phyloP scores from a whole-genome alignment of 371 early-diverging fungal genomes.

The Mucor plumbeus region DNA sequence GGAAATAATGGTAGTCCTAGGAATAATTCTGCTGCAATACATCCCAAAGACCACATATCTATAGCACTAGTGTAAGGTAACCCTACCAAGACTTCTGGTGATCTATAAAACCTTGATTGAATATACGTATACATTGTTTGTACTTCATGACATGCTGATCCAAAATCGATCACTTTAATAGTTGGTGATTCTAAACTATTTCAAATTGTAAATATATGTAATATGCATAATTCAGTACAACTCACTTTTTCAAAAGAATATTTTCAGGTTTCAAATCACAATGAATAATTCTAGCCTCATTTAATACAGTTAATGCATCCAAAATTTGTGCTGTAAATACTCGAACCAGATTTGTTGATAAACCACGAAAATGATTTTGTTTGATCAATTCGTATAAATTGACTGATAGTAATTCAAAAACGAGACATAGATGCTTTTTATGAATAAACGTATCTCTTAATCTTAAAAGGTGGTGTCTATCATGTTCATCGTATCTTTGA shows the following conservation, averaged over 20 bases:
- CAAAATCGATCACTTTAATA: constrained; percentile 98
- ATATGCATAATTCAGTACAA: background rate
- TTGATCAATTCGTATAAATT: constrained; percentile 98
- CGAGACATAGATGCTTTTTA: constrained; percentile 93
- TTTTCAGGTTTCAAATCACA: constrained; percentile 99
- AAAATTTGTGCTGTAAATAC: constrained; percentile 85
- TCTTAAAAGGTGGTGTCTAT: constrained; percentile 83
- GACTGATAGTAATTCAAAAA: constrained; percentile 93
- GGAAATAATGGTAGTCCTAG: constrained; percentile 92
- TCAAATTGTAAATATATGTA: background rate
- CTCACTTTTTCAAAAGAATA: constrained; percentile 73
- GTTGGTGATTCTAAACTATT: constrained; percentile 74
- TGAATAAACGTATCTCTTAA: constrained; percentile 92
- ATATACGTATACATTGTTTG: constrained; percentile 93
- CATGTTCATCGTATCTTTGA: constrained; percentile 73
- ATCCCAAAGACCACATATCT: constrained; percentile 99
- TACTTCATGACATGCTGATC: constrained; percentile 88
- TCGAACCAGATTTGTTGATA: constrained; percentile 87
- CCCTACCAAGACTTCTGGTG: constrained; percentile 94
- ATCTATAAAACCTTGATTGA: constrained; percentile 93
- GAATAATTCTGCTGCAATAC: constrained; percentile 93
- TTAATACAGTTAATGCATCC: constrained; percentile 67
- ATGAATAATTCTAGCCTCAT: constrained; percentile 82
- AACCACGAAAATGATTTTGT: constrained; percentile 93
- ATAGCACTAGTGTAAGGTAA: constrained; percentile 83